A percentile compares a stretch with the other conserved stretches of the same genome.
Evolutionary conservation across 148 eudicot genomes (phyloP).

Genomic region (Camellia sinensis): DNA sequence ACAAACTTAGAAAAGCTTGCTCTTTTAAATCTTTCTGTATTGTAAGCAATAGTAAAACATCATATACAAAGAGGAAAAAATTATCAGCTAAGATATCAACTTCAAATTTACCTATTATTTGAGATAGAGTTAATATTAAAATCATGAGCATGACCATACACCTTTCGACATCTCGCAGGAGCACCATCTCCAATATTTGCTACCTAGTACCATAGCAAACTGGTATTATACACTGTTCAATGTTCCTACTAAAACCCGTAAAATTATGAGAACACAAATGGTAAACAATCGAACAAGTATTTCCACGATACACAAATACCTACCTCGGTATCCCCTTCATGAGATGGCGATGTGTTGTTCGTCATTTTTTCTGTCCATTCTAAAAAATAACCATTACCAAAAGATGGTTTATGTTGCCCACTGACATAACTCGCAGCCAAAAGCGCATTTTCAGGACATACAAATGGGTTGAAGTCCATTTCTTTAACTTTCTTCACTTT

Average conservation of each 20-base stretch:
- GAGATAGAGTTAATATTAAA: slow-evolving; percentile 53
- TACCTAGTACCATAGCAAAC: slow-evolving; percentile 29
- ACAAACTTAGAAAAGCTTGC: neutral
- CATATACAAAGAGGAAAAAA: neutral
- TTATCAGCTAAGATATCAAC: slow-evolving; percentile 9
- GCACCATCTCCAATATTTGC: slow-evolving; percentile 32
- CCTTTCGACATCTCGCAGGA: slow-evolving; percentile 46
- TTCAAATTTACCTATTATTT: slow-evolving; percentile 39
- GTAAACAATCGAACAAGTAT: slow-evolving; percentile 2
- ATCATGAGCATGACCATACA: slow-evolving; percentile 60
- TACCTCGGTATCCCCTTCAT: slow-evolving; percentile 29
- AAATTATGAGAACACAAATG: slow-evolving; percentile 8
- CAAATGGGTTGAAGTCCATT: slow-evolving; percentile 25
- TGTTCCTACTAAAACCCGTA: slow-evolving; percentile 3
- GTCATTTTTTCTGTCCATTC: slow-evolving; percentile 36
- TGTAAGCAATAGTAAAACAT: neutral
- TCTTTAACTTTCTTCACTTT: slow-evolving; percentile 41
- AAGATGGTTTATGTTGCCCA: slow-evolving; percentile 29
- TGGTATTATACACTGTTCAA: neutral
- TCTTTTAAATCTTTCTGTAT: neutral
- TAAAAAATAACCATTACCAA: slow-evolving; percentile 29
- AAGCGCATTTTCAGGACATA: slow-evolving; percentile 39
- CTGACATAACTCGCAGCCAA: slow-evolving; percentile 33
- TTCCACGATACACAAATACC: slow-evolving; percentile 10
- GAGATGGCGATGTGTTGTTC: slow-evolving; percentile 14